phyloP scores from a whole-genome alignment of 768 basidiomycete genomes.

The Kwoniella shandongensis region DNA sequence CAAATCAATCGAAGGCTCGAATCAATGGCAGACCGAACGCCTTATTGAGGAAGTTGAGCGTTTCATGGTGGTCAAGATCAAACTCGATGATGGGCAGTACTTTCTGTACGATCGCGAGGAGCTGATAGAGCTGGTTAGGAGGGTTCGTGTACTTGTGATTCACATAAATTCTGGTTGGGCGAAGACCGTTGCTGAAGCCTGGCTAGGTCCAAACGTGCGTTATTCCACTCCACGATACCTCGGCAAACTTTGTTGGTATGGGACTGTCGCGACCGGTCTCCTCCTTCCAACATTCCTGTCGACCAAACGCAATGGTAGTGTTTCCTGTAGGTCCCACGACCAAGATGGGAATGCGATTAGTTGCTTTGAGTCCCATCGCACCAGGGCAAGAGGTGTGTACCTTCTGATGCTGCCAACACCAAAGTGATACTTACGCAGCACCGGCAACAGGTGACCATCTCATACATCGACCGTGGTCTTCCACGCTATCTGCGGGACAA shows the following conservation, averaged over 20 bases:
- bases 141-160: neutral
- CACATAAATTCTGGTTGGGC: neutral
- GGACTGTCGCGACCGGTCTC: neutral
- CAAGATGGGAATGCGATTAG: neutral
- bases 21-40: no score
- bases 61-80: neutral
- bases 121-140: neutral
- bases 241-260: constrained; percentile 1
- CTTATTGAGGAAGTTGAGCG: neutral
- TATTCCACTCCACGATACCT: neutral
- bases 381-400: constrained; percentile 10
- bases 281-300: constrained; percentile 4
- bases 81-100: neutral
- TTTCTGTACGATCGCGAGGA: neutral
- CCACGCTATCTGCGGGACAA: constrained; percentile 2
- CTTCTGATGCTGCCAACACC: neutral
- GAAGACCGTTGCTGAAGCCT: no score
- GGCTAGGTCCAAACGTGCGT: constrained; percentile 1
- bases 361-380: neutral
- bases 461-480: neutral
- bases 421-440: neutral
- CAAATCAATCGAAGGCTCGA: no score
- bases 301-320: constrained; percentile 2
- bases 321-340: neutral
- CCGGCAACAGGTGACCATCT: constrained; percentile 7